A percentile compares a stretch with the other conserved stretches of the same genome.
Evolutionary conservation across 371 early-diverging fungal genomes (phyloP).

Genomic region (Conidiobolus incongruus): DNA sequence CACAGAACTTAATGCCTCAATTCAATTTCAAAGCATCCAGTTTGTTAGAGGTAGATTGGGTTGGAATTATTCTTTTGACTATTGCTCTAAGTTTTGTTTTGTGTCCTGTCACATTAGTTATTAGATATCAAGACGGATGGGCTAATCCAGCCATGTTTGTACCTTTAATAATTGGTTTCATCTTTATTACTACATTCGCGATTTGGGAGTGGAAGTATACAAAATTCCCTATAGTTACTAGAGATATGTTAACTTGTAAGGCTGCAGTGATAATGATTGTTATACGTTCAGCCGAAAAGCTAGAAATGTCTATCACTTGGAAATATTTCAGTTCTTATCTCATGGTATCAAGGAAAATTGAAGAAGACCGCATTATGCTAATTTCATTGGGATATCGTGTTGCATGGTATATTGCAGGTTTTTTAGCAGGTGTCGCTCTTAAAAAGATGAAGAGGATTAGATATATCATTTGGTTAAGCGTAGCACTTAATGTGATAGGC

Average conservation of each 20-base stretch:
- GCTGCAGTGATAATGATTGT: neutral
- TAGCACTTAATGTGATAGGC: neutral
- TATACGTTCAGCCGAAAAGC: neutral
- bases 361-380: neutral
- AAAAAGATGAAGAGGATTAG: neutral
- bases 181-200: neutral
- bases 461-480: neutral
- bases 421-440: neutral
- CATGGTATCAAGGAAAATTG: neutral
- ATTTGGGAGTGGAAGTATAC: neutral
- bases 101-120: neutral
- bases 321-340: neutral
- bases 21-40: neutral
- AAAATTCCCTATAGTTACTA: neutral
- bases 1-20: no score
- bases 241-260: neutral
- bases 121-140: neutral
- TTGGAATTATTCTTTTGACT: neutral
- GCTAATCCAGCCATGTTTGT: neutral
- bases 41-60: neutral
- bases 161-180: neutral
- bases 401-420: neutral
- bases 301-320: neutral
- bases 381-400: neutral
- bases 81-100: neutral